A percentile compares a stretch with the other conserved stretches of the same genome.
These are phyloP conservation scores for Trametes sanguinea DNA, from an alignment of 768 basidiomycete species.

Conservation along the genomic window DNA sequence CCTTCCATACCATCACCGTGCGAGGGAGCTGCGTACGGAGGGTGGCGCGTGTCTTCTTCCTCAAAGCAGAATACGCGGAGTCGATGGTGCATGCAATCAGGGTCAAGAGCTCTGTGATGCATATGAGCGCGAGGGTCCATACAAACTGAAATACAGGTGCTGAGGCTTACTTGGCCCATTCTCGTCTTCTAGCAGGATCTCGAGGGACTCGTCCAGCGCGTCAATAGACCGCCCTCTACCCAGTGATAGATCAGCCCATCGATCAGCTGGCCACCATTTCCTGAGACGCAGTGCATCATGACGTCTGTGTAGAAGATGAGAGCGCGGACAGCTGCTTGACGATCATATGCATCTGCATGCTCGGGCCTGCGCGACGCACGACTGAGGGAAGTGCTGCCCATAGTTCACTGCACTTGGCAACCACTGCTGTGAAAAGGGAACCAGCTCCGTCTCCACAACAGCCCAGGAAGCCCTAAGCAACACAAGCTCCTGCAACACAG, in stretches of 20 bases:
- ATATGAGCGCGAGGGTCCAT: too few species aligned
- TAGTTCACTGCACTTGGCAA: neutral
- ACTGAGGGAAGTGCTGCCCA: neutral
- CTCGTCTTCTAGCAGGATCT: too few species aligned
- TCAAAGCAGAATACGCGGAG: too few species aligned
- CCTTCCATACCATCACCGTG: too few species aligned
- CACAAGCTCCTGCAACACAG: neutral
- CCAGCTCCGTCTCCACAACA: neutral
- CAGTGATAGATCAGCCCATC: neutral
- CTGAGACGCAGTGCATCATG: neutral
- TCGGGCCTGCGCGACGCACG: neutral
- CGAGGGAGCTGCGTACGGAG: too few species aligned
- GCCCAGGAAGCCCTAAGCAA: neutral
- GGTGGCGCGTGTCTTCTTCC: too few species aligned
- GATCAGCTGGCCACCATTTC: neutral
- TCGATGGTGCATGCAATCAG: too few species aligned
- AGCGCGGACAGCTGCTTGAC: neutral
- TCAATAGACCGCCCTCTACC: neutral
- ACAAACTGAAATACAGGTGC: too few species aligned
- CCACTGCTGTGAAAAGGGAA: neutral
- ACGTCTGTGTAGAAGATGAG: neutral
- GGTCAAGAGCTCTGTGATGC: too few species aligned
- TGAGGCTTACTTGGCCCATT: too few species aligned
- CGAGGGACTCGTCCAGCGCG: too few species aligned
- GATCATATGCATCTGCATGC: neutral